A percentile compares a stretch with the other conserved stretches of the same genome.
Evolutionary conservation across 2,329 filamentous ascomycete species (phyloP).

Genomic region (Pleoardoris graminearum): DNA sequence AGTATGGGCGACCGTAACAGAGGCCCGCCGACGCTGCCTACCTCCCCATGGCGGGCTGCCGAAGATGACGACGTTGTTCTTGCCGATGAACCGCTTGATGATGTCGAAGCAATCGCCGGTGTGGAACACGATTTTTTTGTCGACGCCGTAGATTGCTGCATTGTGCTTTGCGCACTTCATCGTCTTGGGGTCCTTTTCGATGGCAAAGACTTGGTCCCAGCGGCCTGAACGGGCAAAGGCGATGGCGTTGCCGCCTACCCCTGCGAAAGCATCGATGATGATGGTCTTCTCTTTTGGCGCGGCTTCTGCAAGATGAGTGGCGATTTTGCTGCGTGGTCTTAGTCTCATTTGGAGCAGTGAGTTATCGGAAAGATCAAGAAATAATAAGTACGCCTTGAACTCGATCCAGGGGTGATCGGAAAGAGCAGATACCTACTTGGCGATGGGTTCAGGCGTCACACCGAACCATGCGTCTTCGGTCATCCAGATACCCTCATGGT

Average conservation of each 20-base stretch:
- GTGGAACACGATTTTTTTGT: constrained; percentile 80
- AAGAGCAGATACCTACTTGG: constrained; percentile 63
- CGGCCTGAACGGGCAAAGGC: constrained; percentile 82
- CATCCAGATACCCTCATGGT: constrained; percentile 85
- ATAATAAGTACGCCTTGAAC: too few relatives aligned
- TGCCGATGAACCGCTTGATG: constrained; percentile 58
- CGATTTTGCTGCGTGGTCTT: constrained; percentile 63
- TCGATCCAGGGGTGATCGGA: too few relatives aligned
- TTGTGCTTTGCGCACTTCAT: constrained; percentile 93
- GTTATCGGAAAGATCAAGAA: too few relatives aligned
- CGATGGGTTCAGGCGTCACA: constrained; percentile 90
- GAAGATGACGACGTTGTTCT: constrained; percentile 64
- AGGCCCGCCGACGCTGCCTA: constrained; percentile 38
- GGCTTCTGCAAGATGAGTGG: constrained; percentile 66
- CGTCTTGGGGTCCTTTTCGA: constrained; percentile 80
- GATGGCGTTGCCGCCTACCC: constrained; percentile 91
- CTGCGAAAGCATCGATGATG: constrained; percentile 87
- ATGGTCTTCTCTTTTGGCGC: constrained; percentile 61
- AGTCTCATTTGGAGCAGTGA: constrained; percentile 1
- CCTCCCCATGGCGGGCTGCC: constrained; percentile 76
- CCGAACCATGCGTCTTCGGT: constrained; percentile 97
- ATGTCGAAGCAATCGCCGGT: constrained; percentile 83
- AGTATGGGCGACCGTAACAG: constrained; percentile 1
- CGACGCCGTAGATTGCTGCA: constrained; percentile 80
- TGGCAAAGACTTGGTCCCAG: constrained; percentile 83